phyloP scores from a whole-genome alignment of 164 flowering plant genomes.

The Aristolochia californica region DNA sequence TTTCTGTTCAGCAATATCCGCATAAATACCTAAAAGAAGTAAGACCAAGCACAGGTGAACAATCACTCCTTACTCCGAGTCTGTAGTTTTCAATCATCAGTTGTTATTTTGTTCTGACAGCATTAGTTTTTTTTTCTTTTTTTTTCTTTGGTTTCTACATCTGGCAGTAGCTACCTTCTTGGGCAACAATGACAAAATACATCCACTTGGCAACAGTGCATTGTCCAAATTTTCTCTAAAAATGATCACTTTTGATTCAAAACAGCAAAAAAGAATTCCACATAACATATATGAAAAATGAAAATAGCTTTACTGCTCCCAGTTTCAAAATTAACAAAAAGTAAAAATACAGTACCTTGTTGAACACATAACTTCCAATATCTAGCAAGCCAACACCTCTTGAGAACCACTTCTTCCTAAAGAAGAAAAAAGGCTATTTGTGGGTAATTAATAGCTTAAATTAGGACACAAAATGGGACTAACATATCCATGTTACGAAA shows the following conservation, averaged over 20 bases:
- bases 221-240: too few species aligned
- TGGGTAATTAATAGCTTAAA: too few species aligned
- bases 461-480: too few species aligned
- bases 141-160: too few species aligned
- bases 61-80: neutral
- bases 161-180: too few species aligned
- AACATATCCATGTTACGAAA: neutral
- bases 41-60: neutral
- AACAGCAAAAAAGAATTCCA: neutral
- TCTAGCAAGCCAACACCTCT: constrained; percentile 98
- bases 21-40: constrained; percentile 47
- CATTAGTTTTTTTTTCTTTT: too few species aligned
- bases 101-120: too few species aligned
- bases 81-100: too few species aligned
- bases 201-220: too few species aligned
- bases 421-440: neutral
- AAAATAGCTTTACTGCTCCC: neutral
- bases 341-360: constrained; percentile 40
- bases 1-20: constrained; percentile 56
- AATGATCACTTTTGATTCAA: too few species aligned
- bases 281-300: neutral
- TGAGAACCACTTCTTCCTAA: constrained; percentile 90
- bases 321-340: neutral
- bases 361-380: constrained; percentile 77
- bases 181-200: too few species aligned